A percentile compares a stretch with the other conserved stretches of the same genome.
phyloP scores from a whole-genome alignment of 352 stramenopile genomes.

The Pythium rishiriense region DNA sequence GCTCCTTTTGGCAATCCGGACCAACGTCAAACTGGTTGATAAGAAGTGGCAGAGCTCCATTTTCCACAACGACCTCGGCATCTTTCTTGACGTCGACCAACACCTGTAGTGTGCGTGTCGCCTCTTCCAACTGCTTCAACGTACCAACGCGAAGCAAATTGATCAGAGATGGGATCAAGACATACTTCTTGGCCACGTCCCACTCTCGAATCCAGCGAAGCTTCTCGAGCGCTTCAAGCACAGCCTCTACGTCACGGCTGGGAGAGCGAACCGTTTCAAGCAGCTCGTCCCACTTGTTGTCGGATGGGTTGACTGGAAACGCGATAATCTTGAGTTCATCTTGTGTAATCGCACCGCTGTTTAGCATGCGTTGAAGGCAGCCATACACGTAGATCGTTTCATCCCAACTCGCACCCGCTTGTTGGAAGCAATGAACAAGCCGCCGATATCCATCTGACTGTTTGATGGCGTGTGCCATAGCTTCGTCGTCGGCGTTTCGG shows the following conservation, averaged over 20 bases:
- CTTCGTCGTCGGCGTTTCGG: constrained; percentile 1
- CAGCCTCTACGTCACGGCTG: background rate
- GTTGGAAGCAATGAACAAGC: background rate
- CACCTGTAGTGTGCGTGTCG: background rate
- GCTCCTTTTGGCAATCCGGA: background rate
- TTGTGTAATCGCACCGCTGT: background rate
- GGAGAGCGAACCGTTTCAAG: background rate
- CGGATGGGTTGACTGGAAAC: background rate
- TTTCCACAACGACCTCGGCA: background rate
- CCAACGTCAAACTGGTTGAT: background rate
- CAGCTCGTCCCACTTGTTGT: background rate
- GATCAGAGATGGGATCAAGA: background rate
- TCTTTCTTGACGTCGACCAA: background rate
- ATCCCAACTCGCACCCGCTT: background rate
- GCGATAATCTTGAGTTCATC: background rate
- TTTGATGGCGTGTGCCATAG: background rate
- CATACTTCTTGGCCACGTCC: background rate
- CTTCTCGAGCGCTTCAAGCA: background rate
- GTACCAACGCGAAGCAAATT: background rate
- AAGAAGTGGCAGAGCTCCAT: background rate
- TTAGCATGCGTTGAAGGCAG: background rate
- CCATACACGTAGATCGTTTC: background rate
- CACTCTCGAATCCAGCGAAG: background rate
- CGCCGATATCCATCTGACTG: background rate
- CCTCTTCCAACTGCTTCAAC: background rate